phyloP scores from a whole-genome alignment of 1,284 basidiomycete species.

The Ceratorhiza oryzae-sativae region DNA sequence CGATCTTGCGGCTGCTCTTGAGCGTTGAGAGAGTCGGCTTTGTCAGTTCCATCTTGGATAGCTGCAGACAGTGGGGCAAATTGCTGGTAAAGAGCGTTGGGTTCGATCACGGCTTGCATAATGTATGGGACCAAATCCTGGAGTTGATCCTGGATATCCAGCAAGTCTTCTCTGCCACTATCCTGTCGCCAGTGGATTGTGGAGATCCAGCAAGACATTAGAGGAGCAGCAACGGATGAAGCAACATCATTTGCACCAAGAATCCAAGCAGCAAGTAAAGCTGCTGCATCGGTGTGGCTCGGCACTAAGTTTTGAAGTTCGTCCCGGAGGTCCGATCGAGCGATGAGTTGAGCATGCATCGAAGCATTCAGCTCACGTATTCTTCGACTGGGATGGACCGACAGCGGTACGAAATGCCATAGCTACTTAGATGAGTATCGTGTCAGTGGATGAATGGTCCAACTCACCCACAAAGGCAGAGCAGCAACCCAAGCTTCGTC shows the following conservation, averaged over 20 bases:
- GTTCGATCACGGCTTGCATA: slow-evolving; percentile 68
- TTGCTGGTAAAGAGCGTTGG: slow-evolving; percentile 48
- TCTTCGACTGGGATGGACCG: slow-evolving; percentile 82
- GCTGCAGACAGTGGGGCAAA: slow-evolving; percentile 29
- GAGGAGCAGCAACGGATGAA: slow-evolving; percentile 62
- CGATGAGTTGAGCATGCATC: slow-evolving; percentile 74
- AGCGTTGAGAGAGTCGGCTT: slow-evolving; percentile 67
- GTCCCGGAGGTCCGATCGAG: slow-evolving; percentile 60
- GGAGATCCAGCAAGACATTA: slow-evolving; percentile 63
- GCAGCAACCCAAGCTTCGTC: slow-evolving; percentile 57
- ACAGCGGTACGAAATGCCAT: slow-evolving; percentile 83
- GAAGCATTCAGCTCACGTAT: slow-evolving; percentile 73
- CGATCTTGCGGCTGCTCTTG: slow-evolving; percentile 63
- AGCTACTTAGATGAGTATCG: slow-evolving; percentile 58
- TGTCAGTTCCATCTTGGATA: slow-evolving; percentile 47
- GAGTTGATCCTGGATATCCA: slow-evolving; percentile 48
- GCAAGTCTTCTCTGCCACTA: slow-evolving; percentile 32
- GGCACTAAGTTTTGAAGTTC: slow-evolving; percentile 66
- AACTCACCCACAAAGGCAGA: slow-evolving; percentile 87
- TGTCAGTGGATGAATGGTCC: slow-evolving; percentile 5
- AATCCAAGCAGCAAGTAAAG: slow-evolving; percentile 82
- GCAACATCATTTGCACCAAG: slow-evolving; percentile 78
- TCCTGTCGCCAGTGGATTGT: slow-evolving; percentile 48
- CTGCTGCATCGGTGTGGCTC: slow-evolving; percentile 63
- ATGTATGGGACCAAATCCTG: slow-evolving; percentile 56